A percentile compares a stretch with the other conserved stretches of the same genome.
Conservation (phyloP, 106 monocot genomes). For the Agapanthus africanus region DNA sequence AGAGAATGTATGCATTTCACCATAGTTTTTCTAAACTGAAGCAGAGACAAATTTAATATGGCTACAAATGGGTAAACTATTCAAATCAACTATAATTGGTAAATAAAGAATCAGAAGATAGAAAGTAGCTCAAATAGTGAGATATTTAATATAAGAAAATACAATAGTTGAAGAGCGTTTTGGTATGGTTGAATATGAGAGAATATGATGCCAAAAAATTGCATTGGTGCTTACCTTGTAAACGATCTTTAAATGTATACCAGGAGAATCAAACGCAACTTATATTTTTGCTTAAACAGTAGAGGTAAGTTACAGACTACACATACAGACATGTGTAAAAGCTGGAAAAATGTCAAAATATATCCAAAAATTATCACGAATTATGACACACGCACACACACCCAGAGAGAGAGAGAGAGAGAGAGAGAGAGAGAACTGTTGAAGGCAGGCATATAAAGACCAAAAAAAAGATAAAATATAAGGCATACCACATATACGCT, state of each 20-base stretch:
- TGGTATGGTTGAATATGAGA: neutral
- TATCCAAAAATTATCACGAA: neutral
- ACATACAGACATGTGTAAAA: neutral
- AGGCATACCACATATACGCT: slow-evolving; percentile 86
- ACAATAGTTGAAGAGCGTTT: neutral
- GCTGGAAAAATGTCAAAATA: too few species aligned
- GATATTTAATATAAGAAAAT: neutral
- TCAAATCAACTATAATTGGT: neutral
- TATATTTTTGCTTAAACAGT: neutral
- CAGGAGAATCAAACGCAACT: neutral
- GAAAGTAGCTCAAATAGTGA: neutral
- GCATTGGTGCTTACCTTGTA: neutral
- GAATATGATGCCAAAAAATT: neutral
- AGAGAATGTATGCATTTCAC: neutral
- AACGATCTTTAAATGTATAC: neutral
- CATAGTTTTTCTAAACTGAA: neutral
- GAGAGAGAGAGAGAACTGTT: too few species aligned
- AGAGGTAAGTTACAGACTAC: neutral
- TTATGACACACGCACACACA: neutral
- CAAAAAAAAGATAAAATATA: neutral
- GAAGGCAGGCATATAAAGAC: too few species aligned
- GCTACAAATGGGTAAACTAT: neutral
- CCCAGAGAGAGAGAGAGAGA: too few species aligned
- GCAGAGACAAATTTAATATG: neutral
- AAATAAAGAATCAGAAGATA: neutral